Percentiles rank a stretch among this genome's conserved stretches.
Evolutionary conservation across 495 filamentous ascomycete species (phyloP).

Genomic region (Jackrogersella minutella): DNA sequence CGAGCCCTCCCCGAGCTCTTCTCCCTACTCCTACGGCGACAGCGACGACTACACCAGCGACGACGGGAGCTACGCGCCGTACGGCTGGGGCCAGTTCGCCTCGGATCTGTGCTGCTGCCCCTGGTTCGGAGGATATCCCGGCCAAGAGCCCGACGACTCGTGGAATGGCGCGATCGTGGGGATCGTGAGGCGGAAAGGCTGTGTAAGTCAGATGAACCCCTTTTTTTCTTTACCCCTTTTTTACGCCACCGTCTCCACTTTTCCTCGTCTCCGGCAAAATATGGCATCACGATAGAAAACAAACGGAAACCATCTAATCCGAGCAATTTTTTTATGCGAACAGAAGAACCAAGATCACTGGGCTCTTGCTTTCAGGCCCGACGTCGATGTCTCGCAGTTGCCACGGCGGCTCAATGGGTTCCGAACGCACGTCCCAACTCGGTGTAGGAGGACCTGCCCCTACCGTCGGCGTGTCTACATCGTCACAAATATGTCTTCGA

Average conservation of each 20-base stretch:
- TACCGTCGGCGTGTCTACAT: neutral
- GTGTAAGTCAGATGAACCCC: conserved; percentile 22
- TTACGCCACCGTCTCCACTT: neutral
- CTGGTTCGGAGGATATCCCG: neutral
- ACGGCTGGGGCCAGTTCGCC: conserved; percentile 11
- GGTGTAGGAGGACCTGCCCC: conserved; percentile 9
- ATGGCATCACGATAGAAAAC: neutral
- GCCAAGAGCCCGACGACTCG: neutral
- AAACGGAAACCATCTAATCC: too few relatives aligned
- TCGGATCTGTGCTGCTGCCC: conserved; percentile 5
- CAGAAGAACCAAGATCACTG: conserved; percentile 16
- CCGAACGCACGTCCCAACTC: conserved; percentile 19
- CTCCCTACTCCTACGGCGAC: neutral
- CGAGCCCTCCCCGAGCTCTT: too few relatives aligned
- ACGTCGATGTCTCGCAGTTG: conserved; percentile 21
- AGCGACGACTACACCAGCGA: neutral
- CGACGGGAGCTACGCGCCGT: conserved; percentile 1
- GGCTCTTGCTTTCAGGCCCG: conserved; percentile 27
- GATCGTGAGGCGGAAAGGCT: conserved; percentile 23
- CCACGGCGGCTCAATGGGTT: conserved; percentile 23
- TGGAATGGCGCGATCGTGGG: conserved; percentile 27
- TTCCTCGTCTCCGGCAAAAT: too few relatives aligned
- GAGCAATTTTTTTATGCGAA: neutral
- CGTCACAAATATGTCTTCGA: neutral
- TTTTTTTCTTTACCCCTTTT: neutral